Evolutionary conservation across 352 stramenopile species (phyloP), one percentile per base, ranked within the genome.

Genomic region (Pilasporangium apinafurcum): DNA sequence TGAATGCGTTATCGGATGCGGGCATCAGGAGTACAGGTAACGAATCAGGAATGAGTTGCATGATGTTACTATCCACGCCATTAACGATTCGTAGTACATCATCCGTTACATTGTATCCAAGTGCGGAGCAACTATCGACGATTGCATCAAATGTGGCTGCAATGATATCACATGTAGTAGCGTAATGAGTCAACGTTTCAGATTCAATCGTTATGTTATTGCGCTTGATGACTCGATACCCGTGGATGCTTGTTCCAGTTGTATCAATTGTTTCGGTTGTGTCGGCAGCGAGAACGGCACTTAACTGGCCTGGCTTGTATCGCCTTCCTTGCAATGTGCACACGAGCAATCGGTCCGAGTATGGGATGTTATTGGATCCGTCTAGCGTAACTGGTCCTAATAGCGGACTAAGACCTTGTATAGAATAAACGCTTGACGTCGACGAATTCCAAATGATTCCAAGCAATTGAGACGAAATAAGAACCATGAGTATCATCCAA

Each of bases 11-110:
- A 36, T 72, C 62, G 9, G n/a, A 33, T 20, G 54, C 44, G 3
- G 58, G 54, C 25, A 64, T 30, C 35, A 65, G 57, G 13, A 72
- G 39, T 17, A 69, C 35, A 0, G 62, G 62, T 8, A 73, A 33
- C 16, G 48, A 53, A 24, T 68, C 52, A 12, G 21, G 42, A 22
- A 62, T 30, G 5, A 48, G 41, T 29, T 38, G 31, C 27, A 43
- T 12, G 1, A 12, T 38, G 30, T 21, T 37, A 16, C 44, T 48
- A 10, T 50, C 31, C 3, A 61, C 9, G 2, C 61, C 56, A 1
- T 57, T 16, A n/a, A 56, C 56, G 17, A 71, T 44, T 5, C 61
- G 61, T 2, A 65, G 36, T 8, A 35, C 54, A 34, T 65, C 61
- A 8, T 43, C 28, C 4, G 47, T 59, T 26, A 62, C 48, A 16